Conservation (phyloP, 495 filamentous ascomycete species). For the Talaromyces wortmannii region DNA sequence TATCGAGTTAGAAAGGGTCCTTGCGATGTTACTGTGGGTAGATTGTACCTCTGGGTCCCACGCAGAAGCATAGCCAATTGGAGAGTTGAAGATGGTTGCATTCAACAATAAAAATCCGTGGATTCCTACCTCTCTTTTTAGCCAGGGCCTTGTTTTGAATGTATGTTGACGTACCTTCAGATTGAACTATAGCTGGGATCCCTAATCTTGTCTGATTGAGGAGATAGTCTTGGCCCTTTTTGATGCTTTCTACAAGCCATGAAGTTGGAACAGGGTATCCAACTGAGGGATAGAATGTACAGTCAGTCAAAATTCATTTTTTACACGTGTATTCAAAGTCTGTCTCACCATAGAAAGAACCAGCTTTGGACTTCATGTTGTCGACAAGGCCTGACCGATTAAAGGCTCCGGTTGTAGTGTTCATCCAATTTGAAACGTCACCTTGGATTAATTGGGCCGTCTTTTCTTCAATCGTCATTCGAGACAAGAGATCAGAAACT, state of each 20-base stretch:
- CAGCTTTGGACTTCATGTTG: constrained; percentile 55
- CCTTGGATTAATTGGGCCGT: constrained; percentile 58
- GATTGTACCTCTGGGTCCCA: constrained; percentile 42
- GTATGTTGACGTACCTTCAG: constrained; percentile 36
- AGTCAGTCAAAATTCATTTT: neutral
- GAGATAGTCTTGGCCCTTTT: constrained; percentile 56
- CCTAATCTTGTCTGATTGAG: constrained; percentile 55
- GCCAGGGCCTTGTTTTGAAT: neutral
- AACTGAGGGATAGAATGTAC: constrained; percentile 22
- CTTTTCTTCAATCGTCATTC: constrained; percentile 68
- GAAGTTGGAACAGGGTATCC: constrained; percentile 56
- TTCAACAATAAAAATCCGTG: constrained; percentile 63
- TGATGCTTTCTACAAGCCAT: constrained; percentile 51
- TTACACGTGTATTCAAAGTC: neutral
- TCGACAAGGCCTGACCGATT: constrained; percentile 57
- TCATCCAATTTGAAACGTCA: constrained; percentile 62
- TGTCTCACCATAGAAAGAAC: constrained; percentile 50
- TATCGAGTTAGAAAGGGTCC: neutral
- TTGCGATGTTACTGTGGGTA: neutral
- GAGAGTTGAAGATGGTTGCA: constrained; percentile 69
- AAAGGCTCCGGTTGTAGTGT: constrained; percentile 48
- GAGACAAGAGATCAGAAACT: constrained; percentile 53
- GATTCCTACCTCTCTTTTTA: constrained; percentile 30
- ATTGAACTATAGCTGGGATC: constrained; percentile 63
- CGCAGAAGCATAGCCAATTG: constrained; percentile 64